These are phyloP conservation scores for Anthoceros angustus DNA, from an alignment of 225 moss, liverwort and hornwort genomes.

Conservation along the genomic window DNA sequence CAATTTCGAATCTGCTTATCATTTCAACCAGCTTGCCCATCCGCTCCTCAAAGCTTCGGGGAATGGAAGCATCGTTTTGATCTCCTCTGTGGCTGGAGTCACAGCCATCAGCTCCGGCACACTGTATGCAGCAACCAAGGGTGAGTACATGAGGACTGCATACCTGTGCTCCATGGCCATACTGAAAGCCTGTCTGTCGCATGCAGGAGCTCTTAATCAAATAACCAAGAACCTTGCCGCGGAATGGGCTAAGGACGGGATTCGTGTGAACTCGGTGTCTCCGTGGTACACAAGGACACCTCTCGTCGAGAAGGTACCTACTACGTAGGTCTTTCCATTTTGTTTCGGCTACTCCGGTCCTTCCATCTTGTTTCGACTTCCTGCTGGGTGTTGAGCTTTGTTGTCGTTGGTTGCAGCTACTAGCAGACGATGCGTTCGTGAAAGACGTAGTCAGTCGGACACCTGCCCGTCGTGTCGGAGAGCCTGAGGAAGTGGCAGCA, in stretches of 20 bases:
- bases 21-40: constrained; percentile 49
- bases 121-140: constrained; percentile 56
- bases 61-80: constrained; percentile 37
- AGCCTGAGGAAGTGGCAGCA: constrained; percentile 21
- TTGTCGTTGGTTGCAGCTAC: constrained; percentile 15
- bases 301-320: constrained; percentile 23
- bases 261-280: constrained; percentile 65
- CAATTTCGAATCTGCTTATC: constrained; percentile 63
- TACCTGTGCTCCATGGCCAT: not conserved
- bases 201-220: constrained; percentile 59
- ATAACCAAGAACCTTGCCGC: constrained; percentile 61
- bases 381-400: not conserved
- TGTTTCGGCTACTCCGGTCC: not conserved
- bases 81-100: constrained; percentile 64
- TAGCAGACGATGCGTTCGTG: constrained; percentile 30
- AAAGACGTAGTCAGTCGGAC: constrained; percentile 39
- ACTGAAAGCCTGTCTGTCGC: not conserved
- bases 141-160: constrained; percentile 7
- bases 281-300: constrained; percentile 71
- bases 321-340: not conserved
- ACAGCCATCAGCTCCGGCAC: constrained; percentile 29
- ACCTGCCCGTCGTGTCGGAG: constrained; percentile 30
- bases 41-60: constrained; percentile 50
- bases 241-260: constrained; percentile 86
- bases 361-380: not conserved